Evolutionary conservation across 2,329 filamentous ascomycete species (phyloP).

Genomic region (Paraphoma sp.): DNA sequence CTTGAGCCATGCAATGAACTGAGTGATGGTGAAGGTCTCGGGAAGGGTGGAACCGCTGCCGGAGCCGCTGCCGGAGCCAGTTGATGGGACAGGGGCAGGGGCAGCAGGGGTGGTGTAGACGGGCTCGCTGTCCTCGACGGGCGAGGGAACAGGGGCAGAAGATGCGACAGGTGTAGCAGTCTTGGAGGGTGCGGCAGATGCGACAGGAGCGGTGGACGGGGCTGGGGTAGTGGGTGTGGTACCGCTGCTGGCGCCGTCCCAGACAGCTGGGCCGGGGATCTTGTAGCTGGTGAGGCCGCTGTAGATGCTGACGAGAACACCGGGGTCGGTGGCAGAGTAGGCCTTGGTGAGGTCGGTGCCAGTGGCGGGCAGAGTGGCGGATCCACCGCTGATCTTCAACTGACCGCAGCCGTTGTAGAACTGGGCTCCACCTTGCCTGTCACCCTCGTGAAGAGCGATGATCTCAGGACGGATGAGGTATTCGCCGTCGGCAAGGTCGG

Average conservation of each 20-base stretch:
- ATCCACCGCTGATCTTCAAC: slow-evolving; percentile 46
- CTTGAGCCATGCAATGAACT: slow-evolving; percentile 42
- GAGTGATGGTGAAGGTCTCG: slow-evolving; percentile 35
- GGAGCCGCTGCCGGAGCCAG: background rate
- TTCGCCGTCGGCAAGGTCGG: slow-evolving; percentile 44
- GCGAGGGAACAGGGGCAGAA: slow-evolving; percentile 4
- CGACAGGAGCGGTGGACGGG: slow-evolving; percentile 1
- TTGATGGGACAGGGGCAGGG: slow-evolving; percentile 14
- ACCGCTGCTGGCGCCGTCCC: slow-evolving; percentile 30
- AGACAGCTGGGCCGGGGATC: slow-evolving; percentile 50
- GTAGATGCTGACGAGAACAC: slow-evolving; percentile 53
- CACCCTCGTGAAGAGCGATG: slow-evolving; percentile 51
- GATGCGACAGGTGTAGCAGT: slow-evolving; percentile 3
- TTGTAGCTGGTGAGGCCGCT: slow-evolving; percentile 38
- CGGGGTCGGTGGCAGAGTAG: slow-evolving; percentile 49
- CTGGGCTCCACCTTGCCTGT: slow-evolving; percentile 45
- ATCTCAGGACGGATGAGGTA: slow-evolving; percentile 54
- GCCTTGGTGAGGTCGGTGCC: slow-evolving; percentile 55
- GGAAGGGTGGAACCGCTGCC: slow-evolving; percentile 27
- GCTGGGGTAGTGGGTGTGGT: slow-evolving; percentile 18
- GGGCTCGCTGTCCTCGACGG: background rate
- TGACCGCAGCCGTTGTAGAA: slow-evolving; percentile 54
- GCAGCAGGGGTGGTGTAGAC: slow-evolving; percentile 4
- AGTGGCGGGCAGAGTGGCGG: slow-evolving; percentile 32
- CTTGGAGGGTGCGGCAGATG: slow-evolving; percentile 8